phyloP scores from a whole-genome alignment of 1,139 yeast genomes.

The Diutina ranongensis region DNA sequence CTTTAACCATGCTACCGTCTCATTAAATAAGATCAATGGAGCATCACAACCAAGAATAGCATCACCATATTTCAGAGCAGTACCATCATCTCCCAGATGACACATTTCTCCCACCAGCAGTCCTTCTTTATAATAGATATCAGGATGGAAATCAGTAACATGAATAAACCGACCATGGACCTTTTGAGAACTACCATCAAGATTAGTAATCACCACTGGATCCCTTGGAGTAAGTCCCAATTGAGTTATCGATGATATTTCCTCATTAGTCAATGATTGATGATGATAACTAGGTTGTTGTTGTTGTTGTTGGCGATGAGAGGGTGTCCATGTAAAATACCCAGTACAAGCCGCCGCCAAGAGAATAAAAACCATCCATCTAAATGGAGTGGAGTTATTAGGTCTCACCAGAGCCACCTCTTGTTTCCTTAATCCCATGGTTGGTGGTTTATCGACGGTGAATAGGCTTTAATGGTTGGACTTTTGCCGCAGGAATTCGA shows the following conservation, averaged over 20 bases:
- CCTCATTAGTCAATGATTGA: neutral
- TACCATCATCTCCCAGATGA: constrained; percentile 38
- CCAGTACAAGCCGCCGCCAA: neutral
- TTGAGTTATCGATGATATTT: too few species aligned
- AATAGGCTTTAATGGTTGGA: too few species aligned
- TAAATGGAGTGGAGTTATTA: too few species aligned
- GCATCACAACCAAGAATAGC: constrained; percentile 66
- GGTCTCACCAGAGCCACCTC: too few species aligned
- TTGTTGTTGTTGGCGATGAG: neutral
- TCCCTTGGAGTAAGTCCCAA: constrained; percentile 24
- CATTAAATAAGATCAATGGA: constrained; percentile 48
- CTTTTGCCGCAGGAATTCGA: too few species aligned
- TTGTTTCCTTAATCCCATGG: too few species aligned
- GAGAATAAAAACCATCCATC: neutral
- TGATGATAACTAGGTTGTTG: too few species aligned
- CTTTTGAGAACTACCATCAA: constrained; percentile 17
- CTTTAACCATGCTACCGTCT: constrained; percentile 57
- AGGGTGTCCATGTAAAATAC: too few species aligned
- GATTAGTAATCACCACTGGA: constrained; percentile 18
- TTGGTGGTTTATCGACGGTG: too few species aligned
- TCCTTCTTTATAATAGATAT: constrained; percentile 51
- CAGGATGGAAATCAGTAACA: constrained; percentile 80
- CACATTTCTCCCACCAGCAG: constrained; percentile 40
- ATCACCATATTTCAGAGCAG: constrained; percentile 62
- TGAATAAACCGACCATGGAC: constrained; percentile 71